These are phyloP conservation scores for Pseudozyma pruni DNA, from an alignment of 1,284 basidiomycete genomes.

Conservation along the genomic window DNA sequence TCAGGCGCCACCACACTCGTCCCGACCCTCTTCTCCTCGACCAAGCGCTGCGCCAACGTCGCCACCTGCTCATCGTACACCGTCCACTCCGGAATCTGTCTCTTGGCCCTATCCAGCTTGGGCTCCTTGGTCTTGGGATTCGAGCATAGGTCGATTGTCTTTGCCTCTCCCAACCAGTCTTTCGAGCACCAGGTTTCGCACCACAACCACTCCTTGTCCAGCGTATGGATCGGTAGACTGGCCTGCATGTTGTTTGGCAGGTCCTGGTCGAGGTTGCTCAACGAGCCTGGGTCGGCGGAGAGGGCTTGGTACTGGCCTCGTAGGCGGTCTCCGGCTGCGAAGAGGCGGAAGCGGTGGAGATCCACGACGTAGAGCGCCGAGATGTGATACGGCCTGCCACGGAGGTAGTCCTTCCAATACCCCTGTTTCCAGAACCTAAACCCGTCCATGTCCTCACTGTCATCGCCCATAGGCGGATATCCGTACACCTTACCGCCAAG, in stretches of 20 bases:
- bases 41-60: slow-evolving; percentile 61
- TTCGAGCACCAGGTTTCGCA: slow-evolving; percentile 67
- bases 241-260: slow-evolving; percentile 63
- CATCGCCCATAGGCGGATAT: slow-evolving; percentile 97
- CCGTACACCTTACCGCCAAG: slow-evolving; percentile 76
- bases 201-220: slow-evolving; percentile 65
- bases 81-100: slow-evolving; percentile 97
- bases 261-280: slow-evolving; percentile 91
- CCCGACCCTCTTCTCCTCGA: slow-evolving; percentile 28
- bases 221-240: slow-evolving; percentile 58
- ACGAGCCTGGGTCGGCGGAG: slow-evolving; percentile 89
- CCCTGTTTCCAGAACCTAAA: slow-evolving; percentile 97
- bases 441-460: slow-evolving; percentile 90
- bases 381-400: slow-evolving; percentile 56
- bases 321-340: slow-evolving; percentile 80
- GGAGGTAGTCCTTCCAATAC: slow-evolving; percentile 64
- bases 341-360: slow-evolving; percentile 88
- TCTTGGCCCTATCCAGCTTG: slow-evolving; percentile 83
- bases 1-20: slow-evolving; percentile 34
- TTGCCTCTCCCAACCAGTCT: slow-evolving; percentile 58
- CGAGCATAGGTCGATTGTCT: slow-evolving; percentile 68
- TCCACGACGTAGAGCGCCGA: slow-evolving; percentile 92
- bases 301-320: slow-evolving; percentile 91
- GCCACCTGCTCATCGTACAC: slow-evolving; percentile 77
- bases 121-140: slow-evolving; percentile 81